Conservation (phyloP, 202 grass and related monocot genomes). For the Zoysia matrella region DNA sequence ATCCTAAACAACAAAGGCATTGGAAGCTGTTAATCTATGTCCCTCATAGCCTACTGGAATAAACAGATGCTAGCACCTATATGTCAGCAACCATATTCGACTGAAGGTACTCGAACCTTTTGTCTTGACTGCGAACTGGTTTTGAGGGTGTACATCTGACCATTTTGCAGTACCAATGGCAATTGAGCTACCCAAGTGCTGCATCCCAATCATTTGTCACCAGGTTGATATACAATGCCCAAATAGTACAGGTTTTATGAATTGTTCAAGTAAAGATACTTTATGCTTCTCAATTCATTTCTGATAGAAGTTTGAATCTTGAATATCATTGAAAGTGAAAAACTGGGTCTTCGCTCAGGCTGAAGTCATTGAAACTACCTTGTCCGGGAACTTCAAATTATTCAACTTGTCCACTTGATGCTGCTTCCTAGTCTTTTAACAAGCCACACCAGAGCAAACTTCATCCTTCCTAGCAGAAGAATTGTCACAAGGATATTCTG, state of each 20-base stretch:
- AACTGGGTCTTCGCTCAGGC: background rate
- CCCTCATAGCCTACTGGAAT: background rate
- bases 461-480: slow-evolving; percentile 13
- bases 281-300: slow-evolving; percentile 15
- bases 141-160: background rate
- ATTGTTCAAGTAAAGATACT: background rate
- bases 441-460: background rate
- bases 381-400: slow-evolving; percentile 13
- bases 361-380: background rate
- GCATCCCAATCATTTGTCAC: background rate
- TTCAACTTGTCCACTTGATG: slow-evolving; percentile 17
- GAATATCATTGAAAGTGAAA: background rate
- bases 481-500: slow-evolving; percentile 24
- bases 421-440: background rate
- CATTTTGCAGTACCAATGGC: background rate
- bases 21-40: background rate
- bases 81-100: background rate
- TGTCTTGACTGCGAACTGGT: background rate
- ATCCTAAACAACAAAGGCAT: background rate
- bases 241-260: background rate
- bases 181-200: background rate
- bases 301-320: slow-evolving; percentile 14
- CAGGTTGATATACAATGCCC: background rate
- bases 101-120: background rate
- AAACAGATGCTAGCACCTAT: background rate